Conservation (phyloP, 495 filamentous ascomycete genomes). For the Hypoxylon perforatum region DNA sequence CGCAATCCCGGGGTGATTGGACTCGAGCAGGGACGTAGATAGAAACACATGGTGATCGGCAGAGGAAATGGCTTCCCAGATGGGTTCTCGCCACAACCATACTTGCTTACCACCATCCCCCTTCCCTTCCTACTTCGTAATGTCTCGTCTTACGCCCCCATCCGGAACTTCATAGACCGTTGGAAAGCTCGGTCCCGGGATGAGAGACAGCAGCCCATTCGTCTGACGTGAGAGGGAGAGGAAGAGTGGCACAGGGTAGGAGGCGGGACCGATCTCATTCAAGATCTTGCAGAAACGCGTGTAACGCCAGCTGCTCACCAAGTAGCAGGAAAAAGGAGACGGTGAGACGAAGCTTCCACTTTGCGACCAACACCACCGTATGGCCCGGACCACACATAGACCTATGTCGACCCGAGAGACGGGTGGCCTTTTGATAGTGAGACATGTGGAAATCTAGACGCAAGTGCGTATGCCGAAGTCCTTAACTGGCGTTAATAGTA, state of each 20-base stretch:
- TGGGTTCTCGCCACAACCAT: too few relatives aligned
- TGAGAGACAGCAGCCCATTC: slow-evolving; percentile 31
- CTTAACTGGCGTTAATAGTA: neutral
- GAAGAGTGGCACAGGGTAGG: neutral
- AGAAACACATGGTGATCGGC: too few relatives aligned
- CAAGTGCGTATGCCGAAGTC: neutral
- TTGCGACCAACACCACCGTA: neutral
- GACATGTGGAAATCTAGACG: too few relatives aligned
- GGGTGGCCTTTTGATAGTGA: too few relatives aligned
- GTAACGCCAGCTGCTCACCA: neutral
- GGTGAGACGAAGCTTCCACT: neutral
- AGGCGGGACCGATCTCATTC: slow-evolving; percentile 26
- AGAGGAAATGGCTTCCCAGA: too few relatives aligned
- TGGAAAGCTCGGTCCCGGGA: slow-evolving; percentile 35
- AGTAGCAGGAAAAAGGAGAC: neutral
- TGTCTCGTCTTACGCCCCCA: slow-evolving; percentile 5
- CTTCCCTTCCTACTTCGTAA: neutral
- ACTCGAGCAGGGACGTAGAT: too few relatives aligned
- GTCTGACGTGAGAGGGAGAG: slow-evolving; percentile 5
- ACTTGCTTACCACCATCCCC: too few relatives aligned
- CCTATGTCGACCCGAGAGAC: neutral
- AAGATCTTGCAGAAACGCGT: slow-evolving; percentile 26
- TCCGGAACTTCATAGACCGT: slow-evolving; percentile 26
- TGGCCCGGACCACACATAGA: neutral
- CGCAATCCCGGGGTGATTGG: too few relatives aligned